Percentiles rank a stretch among this genome's conserved stretches.
Evolutionary conservation across 495 filamentous ascomycete genomes (phyloP).

Genomic region (Thozetella sp.): DNA sequence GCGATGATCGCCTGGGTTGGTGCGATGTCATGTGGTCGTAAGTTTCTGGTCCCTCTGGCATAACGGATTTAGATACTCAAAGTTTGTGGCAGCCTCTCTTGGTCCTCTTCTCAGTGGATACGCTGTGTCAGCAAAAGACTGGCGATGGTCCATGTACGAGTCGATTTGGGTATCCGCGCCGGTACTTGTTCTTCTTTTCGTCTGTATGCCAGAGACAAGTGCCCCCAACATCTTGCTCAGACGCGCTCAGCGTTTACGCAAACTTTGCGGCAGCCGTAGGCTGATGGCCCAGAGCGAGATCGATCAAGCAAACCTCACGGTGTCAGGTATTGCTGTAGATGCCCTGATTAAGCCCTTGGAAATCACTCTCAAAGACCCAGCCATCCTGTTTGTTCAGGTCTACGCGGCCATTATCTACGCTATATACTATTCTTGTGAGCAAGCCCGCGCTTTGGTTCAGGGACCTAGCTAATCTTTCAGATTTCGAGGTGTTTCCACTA

Average conservation of each 20-base stretch:
- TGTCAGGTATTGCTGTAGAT: neutral
- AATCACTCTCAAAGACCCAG: neutral
- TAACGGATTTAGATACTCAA: too few relatives aligned
- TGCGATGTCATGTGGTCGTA: too few relatives aligned
- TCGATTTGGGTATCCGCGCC: neutral
- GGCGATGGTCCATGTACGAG: neutral
- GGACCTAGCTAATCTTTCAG: neutral
- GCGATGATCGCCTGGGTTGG: neutral
- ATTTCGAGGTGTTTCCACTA: neutral
- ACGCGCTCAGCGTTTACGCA: neutral
- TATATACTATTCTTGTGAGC: neutral
- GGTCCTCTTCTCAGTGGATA: neutral
- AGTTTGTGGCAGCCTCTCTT: neutral
- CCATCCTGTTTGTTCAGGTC: neutral
- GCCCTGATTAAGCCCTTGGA: neutral
- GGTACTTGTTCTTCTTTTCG: neutral
- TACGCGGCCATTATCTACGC: neutral
- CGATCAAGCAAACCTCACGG: neutral
- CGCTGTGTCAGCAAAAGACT: neutral
- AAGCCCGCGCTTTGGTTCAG: neutral
- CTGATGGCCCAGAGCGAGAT: neutral
- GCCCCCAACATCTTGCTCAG: neutral
- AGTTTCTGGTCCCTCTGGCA: too few relatives aligned
- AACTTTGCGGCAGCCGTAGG: neutral
- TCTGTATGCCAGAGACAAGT: neutral